Base-by-base conservation (phyloP, 768 basidiomycete genomes). In the Tylopilus subfusipes region DNA sequence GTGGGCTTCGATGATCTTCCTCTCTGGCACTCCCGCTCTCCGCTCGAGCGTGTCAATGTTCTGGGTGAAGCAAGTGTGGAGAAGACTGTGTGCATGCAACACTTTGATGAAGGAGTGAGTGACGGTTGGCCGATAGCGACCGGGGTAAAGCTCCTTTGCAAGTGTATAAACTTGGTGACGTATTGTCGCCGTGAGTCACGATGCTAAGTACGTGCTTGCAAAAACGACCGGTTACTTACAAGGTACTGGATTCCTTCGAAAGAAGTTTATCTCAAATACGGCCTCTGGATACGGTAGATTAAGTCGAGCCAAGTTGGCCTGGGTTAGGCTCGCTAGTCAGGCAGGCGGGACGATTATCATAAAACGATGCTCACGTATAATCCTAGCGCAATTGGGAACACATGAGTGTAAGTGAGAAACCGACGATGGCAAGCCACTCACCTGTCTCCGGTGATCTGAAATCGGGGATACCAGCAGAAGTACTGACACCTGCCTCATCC, bases 11-110 rank as follows among this genome's bases (percentile, higher is more conserved):
- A 98, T 78, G 56, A 98, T 85, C 67, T 84, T 84, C 30, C 80
- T 71, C 1, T 70, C 77, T 0, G 89, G 84, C 0, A 97, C 79
- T 6, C 91, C 91, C 0, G 93, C 91, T 6, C 83, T 78, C 2
- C 90, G 80, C 66, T 98, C 96, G 14, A 98, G 82, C 0, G 93
- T 95, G 67, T 98, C 95, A 52, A 93, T 93, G 65, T 94, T 95
- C 70, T 93, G 93, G 6, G 92, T 93, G 64, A 90, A 91, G 73
- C 88, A 90, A 39, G 78, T 85, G 57, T 83, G 81, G 2, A 99
- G 81, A 16, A 88, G 75, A 1, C 69, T 67, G 60, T 89, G 85
- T 33, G 82, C 73, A n/a, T 83, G 75, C 25, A 99, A 78, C 19
- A 98, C 80, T 31, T 81, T 82, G 64, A 97, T 82, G 72, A 98